phyloP scores from a whole-genome alignment of 257 asterid species.

The Plectranthus barbatus region DNA sequence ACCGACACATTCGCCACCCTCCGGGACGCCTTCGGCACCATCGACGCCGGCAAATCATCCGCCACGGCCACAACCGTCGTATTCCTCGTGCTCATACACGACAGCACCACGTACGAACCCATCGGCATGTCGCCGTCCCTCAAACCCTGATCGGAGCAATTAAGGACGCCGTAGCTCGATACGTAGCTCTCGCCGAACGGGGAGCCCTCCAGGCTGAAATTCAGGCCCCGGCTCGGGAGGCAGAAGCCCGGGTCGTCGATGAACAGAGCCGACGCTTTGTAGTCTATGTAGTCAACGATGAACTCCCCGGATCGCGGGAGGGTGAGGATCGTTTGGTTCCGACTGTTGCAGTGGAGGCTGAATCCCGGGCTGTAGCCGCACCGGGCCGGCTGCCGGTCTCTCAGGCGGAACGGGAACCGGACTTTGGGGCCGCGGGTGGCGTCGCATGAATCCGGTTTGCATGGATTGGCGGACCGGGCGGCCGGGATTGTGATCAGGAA shows the following conservation, averaged over 20 bases:
- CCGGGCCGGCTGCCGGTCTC: conserved; percentile 15
- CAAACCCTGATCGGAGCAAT: conserved; percentile 32
- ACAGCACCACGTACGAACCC: conserved; percentile 8
- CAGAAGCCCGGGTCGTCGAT: conserved; percentile 46
- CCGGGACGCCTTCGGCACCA: conserved; percentile 28
- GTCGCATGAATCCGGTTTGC: conserved; percentile 37
- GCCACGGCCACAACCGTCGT: conserved; percentile 23
- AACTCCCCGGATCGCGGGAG: conserved; percentile 57
- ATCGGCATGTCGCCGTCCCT: background rate
- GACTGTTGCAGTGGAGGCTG: conserved; percentile 47
- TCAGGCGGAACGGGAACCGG: conserved; percentile 62
- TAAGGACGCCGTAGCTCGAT: conserved; percentile 15
- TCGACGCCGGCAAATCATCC: background rate
- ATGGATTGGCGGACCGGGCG: conserved; percentile 15
- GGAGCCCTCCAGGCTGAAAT: conserved; percentile 31
- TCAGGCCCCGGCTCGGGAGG: conserved; percentile 28
- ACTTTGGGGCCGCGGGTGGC: conserved; percentile 25
- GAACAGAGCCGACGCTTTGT: conserved; percentile 20
- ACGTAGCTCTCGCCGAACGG: conserved; percentile 16
- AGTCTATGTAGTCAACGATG: conserved; percentile 37
- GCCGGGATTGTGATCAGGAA: conserved; percentile 11
- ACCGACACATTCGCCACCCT: conserved; percentile 19
- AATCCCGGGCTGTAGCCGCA: conserved; percentile 59
- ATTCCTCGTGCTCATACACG: conserved; percentile 24
- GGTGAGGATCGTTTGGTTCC: conserved; percentile 28